These are phyloP conservation scores for Solanum verrucosum DNA, from an alignment of 257 asterid genomes.

Conservation along the genomic window DNA sequence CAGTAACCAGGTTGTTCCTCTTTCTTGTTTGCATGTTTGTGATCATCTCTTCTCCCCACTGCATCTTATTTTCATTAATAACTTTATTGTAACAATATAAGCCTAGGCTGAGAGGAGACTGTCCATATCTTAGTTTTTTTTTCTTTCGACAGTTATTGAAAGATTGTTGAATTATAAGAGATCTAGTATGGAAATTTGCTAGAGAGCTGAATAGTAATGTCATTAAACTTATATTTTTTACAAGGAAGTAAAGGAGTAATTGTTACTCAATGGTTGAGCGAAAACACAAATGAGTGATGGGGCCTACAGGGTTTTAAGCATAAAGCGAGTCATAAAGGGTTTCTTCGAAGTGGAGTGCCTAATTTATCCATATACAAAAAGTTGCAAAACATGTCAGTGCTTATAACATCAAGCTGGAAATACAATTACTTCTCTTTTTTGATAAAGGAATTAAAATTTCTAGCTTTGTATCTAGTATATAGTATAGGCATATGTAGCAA, in stretches of 20 bases:
- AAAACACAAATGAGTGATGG: neutral
- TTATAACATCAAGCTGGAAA: neutral
- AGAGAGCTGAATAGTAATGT: neutral
- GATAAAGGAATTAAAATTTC: neutral
- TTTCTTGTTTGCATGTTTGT: neutral
- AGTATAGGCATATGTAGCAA: neutral
- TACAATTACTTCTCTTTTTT: neutral
- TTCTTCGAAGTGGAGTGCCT: neutral
- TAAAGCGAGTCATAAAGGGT: neutral
- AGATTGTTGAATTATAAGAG: neutral
- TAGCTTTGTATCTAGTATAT: neutral
- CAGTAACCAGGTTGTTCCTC: slow-evolving; percentile 25
- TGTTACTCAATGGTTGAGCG: neutral
- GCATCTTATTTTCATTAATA: neutral
- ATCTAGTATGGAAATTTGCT: neutral
- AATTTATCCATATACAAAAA: neutral
- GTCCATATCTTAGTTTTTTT: neutral
- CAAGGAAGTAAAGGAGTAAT: neutral
- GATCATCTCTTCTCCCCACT: neutral
- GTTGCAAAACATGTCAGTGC: neutral
- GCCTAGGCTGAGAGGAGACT: neutral
- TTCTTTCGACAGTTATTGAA: neutral
- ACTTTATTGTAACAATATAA: neutral
- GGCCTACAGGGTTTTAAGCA: neutral
- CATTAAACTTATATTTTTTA: neutral